Percentiles rank a stretch among this genome's conserved stretches.
Evolutionary conservation across 202 grass and related monocot species (phyloP).

Genomic region (Panicum hallii): DNA sequence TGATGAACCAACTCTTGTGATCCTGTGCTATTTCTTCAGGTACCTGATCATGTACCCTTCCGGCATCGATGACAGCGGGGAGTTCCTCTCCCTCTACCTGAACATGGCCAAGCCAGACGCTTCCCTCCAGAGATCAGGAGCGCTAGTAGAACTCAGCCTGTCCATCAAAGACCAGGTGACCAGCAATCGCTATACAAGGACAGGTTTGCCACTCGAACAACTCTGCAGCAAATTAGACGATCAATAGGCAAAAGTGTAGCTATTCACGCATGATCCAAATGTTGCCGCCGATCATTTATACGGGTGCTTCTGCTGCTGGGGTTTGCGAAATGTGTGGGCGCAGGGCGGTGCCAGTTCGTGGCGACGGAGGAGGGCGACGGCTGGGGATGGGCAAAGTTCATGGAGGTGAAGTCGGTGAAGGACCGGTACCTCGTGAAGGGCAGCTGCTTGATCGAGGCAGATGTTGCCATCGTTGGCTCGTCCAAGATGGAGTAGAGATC

Average conservation of each 20-base stretch:
- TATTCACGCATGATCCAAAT: neutral
- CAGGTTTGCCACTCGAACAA: slow-evolving; percentile 9
- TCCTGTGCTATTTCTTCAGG: slow-evolving; percentile 6
- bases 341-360: slow-evolving; percentile 27
- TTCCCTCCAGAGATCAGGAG: slow-evolving; percentile 7
- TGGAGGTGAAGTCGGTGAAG: neutral
- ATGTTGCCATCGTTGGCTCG: slow-evolving; percentile 21
- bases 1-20: neutral
- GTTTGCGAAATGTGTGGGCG: neutral
- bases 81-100: slow-evolving; percentile 44
- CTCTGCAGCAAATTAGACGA: neutral
- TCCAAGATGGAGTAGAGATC: slow-evolving; percentile 15
- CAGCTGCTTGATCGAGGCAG: slow-evolving; percentile 40
- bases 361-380: neutral
- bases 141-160: slow-evolving; percentile 12
- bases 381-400: slow-evolving; percentile 43
- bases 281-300: neutral
- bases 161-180: slow-evolving; percentile 31
- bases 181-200: neutral
- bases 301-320: neutral
- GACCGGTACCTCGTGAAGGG: slow-evolving; percentile 39
- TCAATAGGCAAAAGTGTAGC: neutral
- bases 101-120: slow-evolving; percentile 7
- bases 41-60: slow-evolving; percentile 33
- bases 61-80: slow-evolving; percentile 1